These are phyloP conservation scores for Cercospora sp. DNA, from an alignment of 2,329 filamentous ascomycete species.

Conservation along the genomic window DNA sequence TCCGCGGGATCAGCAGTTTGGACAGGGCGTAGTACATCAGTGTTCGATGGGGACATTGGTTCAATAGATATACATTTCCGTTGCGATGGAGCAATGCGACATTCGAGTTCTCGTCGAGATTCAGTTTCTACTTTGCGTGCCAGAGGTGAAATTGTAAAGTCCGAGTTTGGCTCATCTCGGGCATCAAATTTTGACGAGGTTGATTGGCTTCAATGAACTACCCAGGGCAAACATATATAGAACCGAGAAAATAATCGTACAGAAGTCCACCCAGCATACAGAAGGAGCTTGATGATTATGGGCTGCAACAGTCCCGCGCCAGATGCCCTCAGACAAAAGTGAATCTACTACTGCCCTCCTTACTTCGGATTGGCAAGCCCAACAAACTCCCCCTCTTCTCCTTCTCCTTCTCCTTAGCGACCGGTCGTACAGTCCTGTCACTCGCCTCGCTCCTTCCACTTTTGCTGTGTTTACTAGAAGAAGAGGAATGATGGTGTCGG, in stretches of 20 bases:
- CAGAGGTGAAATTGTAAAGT: neutral
- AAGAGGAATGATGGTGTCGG: constrained; percentile 18
- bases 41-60: neutral
- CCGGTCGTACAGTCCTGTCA: constrained; percentile 32
- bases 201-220: neutral
- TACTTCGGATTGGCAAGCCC: constrained; percentile 34
- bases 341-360: constrained; percentile 31
- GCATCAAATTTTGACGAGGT: neutral
- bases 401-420: constrained; percentile 23
- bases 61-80: neutral
- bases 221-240: neutral
- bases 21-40: neutral
- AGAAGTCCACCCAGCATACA: neutral
- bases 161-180: neutral
- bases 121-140: neutral
- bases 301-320: neutral
- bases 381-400: constrained; percentile 15
- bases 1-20: constrained; percentile 4
- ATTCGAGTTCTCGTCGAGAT: neutral
- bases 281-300: neutral
- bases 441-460: constrained; percentile 28
- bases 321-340: constrained; percentile 12
- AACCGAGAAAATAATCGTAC: neutral
- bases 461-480: constrained; percentile 19
- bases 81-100: neutral